A percentile compares a stretch with the other conserved stretches of the same genome.
Evolutionary conservation across 352 stramenopile genomes (phyloP).

Genomic region (Globisporangium recalcitrans): DNA sequence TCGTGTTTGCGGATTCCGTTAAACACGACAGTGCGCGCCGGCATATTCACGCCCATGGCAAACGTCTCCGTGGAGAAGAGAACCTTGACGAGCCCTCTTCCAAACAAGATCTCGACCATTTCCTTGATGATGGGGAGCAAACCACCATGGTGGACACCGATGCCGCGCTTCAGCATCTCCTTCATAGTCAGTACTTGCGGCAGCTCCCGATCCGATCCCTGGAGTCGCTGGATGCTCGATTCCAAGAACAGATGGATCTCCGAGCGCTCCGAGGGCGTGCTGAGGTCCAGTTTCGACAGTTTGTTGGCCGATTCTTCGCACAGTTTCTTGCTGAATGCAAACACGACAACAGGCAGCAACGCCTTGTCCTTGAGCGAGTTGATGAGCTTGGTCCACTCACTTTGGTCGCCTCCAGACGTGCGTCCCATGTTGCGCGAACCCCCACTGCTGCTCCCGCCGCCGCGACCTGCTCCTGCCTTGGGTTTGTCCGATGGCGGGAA

Average conservation of each 20-base stretch:
- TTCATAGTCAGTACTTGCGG: constrained; percentile 98
- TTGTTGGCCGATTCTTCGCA: constrained; percentile 82
- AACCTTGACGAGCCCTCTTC: constrained; percentile 94
- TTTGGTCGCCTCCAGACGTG: constrained; percentile 58
- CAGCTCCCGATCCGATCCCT: constrained; percentile 95
- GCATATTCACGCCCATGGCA: constrained; percentile 99
- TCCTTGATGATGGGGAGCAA: constrained; percentile 99
- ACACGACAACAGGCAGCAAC: constrained; percentile 94
- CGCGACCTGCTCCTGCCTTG: constrained; percentile 25
- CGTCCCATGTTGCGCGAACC: constrained; percentile 43
- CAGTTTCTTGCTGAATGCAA: constrained; percentile 86
- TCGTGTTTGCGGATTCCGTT: constrained; percentile 98
- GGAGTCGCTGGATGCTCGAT: constrained; percentile 64
- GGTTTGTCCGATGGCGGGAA: constrained; percentile 51
- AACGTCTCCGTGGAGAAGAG: constrained; percentile 99
- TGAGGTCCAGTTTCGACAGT: constrained; percentile 69
- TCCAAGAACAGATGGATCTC: constrained; percentile 85
- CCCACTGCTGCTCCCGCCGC: constrained; percentile 24
- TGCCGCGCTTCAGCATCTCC: constrained; percentile 93
- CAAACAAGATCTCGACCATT: constrained; percentile 99
- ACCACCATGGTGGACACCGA: constrained; percentile 96
- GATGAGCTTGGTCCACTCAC: constrained; percentile 88
- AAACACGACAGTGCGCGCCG: constrained; percentile 96
- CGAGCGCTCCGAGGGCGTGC: constrained; percentile 61
- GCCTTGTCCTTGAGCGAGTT: constrained; percentile 86